A percentile compares a stretch with the other conserved stretches of the same genome.
Evolutionary conservation across 192 early-diverging fungal genomes (phyloP).

Genomic region (Coemansia sp.): DNA sequence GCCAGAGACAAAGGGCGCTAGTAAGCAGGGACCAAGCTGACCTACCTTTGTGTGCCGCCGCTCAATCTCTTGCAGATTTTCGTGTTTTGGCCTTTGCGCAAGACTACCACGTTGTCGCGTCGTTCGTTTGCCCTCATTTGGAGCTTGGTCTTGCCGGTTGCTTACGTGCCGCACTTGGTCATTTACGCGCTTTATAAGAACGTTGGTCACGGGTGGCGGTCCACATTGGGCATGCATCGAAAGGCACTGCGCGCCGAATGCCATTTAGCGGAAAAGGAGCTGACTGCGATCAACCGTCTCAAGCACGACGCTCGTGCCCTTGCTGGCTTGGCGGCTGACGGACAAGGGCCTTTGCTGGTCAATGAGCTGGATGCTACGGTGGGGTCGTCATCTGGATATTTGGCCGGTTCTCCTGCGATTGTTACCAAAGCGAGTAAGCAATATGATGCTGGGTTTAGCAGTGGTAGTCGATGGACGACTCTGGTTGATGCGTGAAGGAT

Average conservation of each 20-base stretch:
- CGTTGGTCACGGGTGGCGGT: conserved; percentile 21
- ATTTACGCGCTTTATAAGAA: conserved; percentile 15
- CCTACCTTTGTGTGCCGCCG: conserved; percentile 41
- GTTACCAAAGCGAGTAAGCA: not conserved
- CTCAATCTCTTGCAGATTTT: conserved; percentile 34
- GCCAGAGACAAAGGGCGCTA: no score
- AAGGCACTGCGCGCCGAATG: conserved; percentile 26
- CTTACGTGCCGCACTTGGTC: conserved; percentile 27
- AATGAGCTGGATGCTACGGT: not conserved
- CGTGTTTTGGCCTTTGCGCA: conserved; percentile 35
- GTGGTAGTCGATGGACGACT: conserved; percentile 6
- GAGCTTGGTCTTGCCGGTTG: conserved; percentile 17
- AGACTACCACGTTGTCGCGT: conserved; percentile 14
- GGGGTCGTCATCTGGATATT: not conserved
- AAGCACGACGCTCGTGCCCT: conserved; percentile 24
- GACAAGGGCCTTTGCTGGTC: not conserved
- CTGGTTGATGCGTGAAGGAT: conserved; percentile 19
- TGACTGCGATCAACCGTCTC: conserved; percentile 21
- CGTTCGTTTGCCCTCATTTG: conserved; percentile 27
- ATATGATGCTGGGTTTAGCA: not conserved
- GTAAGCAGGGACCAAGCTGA: conserved; percentile 38
- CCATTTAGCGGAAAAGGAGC: conserved; percentile 27
- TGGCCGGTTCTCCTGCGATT: not conserved
- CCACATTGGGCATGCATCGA: conserved; percentile 20
- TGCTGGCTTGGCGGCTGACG: conserved; percentile 6